Base-by-base conservation (phyloP, 208 protist genomes). In the Tritrichomonas foetus region DNA sequence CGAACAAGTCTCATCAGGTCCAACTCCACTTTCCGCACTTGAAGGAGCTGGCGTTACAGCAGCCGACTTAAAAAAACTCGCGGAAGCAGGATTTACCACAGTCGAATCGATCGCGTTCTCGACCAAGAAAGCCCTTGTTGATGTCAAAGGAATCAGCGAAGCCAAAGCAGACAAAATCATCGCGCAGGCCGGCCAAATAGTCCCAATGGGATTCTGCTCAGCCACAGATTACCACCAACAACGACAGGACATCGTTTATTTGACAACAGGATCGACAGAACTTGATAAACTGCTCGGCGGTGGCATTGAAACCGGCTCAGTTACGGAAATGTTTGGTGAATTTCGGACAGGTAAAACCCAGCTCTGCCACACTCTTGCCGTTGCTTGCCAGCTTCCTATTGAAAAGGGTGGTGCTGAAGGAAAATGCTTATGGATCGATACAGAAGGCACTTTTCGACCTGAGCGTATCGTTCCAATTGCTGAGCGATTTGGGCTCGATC, bases 121-220 rank as follows among this genome's bases (percentile, higher is more conserved):
- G 13, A 97, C 96, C 14, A 66, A 78, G 22, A 97, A 97, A 84
- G 82, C 95, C 0, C 94, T 97, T n/a, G 53, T 39, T 44, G 39
- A n/a, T 33, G 97, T 99, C 49, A 99, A 99, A 93, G 98, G 98
- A n/a, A 95, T 99, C 11, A 99, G 98, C 30, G 98, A 99, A 74
- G 97, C 97, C 20, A 99, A 99, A 95, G 97, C 98, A 41, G 98
- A 99, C 66, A 99, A 99, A 95, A 98, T 99, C 78, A 96, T 99
- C 55, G 97, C 99, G 0, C 97, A 80, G 0, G 97, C 93, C 11
- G 30, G 27, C 27, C n/a, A 9, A 39, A n/a, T 80, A 3, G 49
- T 36, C 0, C 99, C 16, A 97, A 98, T 99, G 96, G 98, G 98
- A 39, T 64, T 94, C 22, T 64, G 80, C 66, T 98, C 97, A n/a